A percentile compares a stretch with the other conserved stretches of the same genome.
Evolutionary conservation across 208 protist species (phyloP).

Genomic region (Trypanosomatidae sp.): DNA sequence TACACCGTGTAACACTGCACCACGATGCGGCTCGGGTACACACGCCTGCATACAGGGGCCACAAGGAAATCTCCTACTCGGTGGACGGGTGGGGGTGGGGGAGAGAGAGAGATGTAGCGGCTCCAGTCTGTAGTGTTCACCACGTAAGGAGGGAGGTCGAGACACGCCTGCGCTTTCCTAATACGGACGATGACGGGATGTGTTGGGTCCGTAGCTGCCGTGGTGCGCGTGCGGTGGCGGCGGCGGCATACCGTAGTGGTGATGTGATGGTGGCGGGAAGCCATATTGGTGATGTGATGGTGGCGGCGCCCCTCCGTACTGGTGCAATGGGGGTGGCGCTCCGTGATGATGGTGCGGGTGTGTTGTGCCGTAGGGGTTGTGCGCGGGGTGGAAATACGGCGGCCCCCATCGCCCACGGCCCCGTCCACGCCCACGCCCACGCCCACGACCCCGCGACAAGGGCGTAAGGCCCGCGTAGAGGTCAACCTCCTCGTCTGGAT

Average conservation of each 20-base stretch:
- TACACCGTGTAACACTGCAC: background rate
- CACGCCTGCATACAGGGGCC: background rate
- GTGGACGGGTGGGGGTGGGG: background rate
- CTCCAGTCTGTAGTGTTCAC: background rate
- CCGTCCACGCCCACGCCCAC: constrained; percentile 27
- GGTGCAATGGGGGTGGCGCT: background rate
- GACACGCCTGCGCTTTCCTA: constrained; percentile 2
- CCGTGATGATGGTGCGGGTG: constrained; percentile 5
- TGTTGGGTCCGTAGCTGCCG: constrained; percentile 23
- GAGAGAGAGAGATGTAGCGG: background rate
- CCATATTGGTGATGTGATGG: constrained; percentile 9
- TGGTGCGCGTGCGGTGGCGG: constrained; percentile 17
- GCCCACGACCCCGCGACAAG: constrained; percentile 11
- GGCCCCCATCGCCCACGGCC: constrained; percentile 21
- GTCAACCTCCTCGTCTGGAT: constrained; percentile 54
- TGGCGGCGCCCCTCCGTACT: background rate
- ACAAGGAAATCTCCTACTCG: background rate
- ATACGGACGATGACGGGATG: constrained; percentile 21
- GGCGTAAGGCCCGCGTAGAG: constrained; percentile 62
- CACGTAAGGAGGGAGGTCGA: background rate
- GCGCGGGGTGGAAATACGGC: constrained; percentile 7
- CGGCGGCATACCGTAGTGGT: background rate
- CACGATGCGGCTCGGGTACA: background rate
- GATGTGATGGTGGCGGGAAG: constrained; percentile 1
- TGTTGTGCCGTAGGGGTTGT: background rate